Percentiles rank a stretch among this genome's conserved stretches.
phyloP scores from a whole-genome alignment of 2,329 filamentous ascomycete species.

The Coniochaeta hoffmannii region DNA sequence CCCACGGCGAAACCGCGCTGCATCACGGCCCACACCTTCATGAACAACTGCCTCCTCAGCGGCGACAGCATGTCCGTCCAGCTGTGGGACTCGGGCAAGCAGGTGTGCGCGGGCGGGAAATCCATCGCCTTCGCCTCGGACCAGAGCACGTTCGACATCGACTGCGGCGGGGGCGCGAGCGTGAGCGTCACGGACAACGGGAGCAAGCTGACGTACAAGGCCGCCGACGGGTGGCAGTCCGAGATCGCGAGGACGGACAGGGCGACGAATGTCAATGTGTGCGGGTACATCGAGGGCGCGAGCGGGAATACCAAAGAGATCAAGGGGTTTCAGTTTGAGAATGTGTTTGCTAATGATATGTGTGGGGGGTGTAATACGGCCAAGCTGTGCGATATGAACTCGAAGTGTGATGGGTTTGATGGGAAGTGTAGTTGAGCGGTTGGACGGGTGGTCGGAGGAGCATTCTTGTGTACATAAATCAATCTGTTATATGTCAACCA shows the following conservation, averaged over 20 bases:
- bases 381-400: background rate
- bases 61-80: background rate
- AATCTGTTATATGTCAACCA: too few species aligned
- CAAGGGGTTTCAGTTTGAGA: background rate
- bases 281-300: background rate
- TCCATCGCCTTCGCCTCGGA: background rate
- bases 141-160: background rate
- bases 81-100: background rate
- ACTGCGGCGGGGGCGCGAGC: background rate
- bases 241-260: background rate
- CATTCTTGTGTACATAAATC: too few species aligned
- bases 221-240: background rate
- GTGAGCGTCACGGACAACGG: background rate
- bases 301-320: background rate
- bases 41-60: background rate
- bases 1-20: conserved; percentile 1
- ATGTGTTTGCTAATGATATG: background rate
- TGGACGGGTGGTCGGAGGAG: too few species aligned
- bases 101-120: background rate
- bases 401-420: background rate
- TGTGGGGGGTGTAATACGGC: background rate
- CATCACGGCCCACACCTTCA: background rate
- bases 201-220: background rate
- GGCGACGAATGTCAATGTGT: background rate
- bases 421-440: background rate